These are phyloP conservation scores for Chaetomium sp. DNA, from an alignment of 2,329 filamentous ascomycete genomes.

Conservation along the genomic window DNA sequence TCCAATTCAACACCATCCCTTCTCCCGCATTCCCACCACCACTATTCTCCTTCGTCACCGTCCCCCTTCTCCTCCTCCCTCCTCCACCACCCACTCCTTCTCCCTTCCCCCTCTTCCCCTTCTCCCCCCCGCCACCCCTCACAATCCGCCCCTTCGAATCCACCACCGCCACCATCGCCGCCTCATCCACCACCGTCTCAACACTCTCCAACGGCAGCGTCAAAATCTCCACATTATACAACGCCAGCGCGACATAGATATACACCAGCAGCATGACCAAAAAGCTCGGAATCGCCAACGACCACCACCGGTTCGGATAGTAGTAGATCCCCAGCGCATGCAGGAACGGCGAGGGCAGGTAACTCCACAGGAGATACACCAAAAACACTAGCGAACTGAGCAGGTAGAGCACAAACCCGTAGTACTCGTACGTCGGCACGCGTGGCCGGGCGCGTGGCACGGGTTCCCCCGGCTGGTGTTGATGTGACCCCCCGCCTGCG, in stretches of 20 bases:
- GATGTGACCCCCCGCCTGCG: background rate
- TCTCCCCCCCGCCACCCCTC: slow-evolving; percentile 31
- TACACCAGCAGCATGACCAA: slow-evolving; percentile 83
- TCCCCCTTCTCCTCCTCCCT: background rate
- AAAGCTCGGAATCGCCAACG: slow-evolving; percentile 83
- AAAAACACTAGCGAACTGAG: slow-evolving; percentile 77
- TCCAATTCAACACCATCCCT: slow-evolving; percentile 56
- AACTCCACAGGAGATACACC: slow-evolving; percentile 72
- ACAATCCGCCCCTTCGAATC: slow-evolving; percentile 58
- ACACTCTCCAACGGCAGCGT: slow-evolving; percentile 73
- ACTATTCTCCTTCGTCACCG: background rate
- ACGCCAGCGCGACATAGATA: slow-evolving; percentile 86
- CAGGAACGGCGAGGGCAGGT: slow-evolving; percentile 83
- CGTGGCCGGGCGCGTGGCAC: slow-evolving; percentile 82
- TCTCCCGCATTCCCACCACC: background rate
- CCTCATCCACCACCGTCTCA: slow-evolving; percentile 88
- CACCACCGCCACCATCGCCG: slow-evolving; percentile 76
- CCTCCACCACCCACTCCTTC: slow-evolving; percentile 29
- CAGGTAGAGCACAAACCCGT: slow-evolving; percentile 94
- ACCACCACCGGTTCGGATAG: slow-evolving; percentile 98
- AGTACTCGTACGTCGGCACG: slow-evolving; percentile 99
- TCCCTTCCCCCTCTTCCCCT: slow-evolving; percentile 33
- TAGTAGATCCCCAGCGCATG: slow-evolving; percentile 92
- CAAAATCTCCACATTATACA: slow-evolving; percentile 83
- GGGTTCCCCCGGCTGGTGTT: slow-evolving; percentile 41